Percentiles rank a stretch among this genome's conserved stretches.
Evolutionary conservation across 2,329 filamentous ascomycete species (phyloP).

Genomic region (Escovopsis sp.): DNA sequence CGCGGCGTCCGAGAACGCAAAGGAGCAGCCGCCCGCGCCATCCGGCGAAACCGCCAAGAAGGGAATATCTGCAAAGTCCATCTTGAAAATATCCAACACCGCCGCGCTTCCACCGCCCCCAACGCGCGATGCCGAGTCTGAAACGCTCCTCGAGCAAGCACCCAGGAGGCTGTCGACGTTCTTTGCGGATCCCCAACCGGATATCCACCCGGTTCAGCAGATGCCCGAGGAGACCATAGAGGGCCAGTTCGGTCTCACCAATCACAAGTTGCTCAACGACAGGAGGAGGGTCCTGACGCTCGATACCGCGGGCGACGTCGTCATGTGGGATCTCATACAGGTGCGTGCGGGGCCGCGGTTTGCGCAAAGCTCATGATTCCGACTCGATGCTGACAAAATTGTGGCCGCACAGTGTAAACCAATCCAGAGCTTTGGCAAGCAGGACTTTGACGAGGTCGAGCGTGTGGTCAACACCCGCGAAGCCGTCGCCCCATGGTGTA

Average conservation of each 20-base stretch:
- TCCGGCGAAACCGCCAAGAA: constrained; percentile 30
- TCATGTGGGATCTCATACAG: constrained; percentile 86
- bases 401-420: constrained; percentile 52
- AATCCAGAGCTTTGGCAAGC: constrained; percentile 84
- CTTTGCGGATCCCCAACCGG: constrained; percentile 15
- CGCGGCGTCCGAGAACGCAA: constrained; percentile 24
- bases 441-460: constrained; percentile 84
- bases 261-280: constrained; percentile 84
- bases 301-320: constrained; percentile 87
- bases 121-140: constrained; percentile 38
- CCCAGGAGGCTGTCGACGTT: constrained; percentile 25
- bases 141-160: constrained; percentile 29
- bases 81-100: constrained; percentile 73
- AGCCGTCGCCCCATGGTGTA: constrained; percentile 90
- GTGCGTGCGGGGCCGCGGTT: constrained; percentile 28
- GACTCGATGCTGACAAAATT: too few species aligned
- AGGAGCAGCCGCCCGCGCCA: constrained; percentile 15
- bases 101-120: constrained; percentile 54
- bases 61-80: constrained; percentile 61
- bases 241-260: constrained; percentile 88
- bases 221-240: constrained; percentile 72
- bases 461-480: constrained; percentile 75
- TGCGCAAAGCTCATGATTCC: too few species aligned
- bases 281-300: constrained; percentile 76
- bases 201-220: constrained; percentile 47